A percentile compares a stretch with the other conserved stretches of the same genome.
Evolutionary conservation across 129 eudicot species (phyloP).

Genomic region (Ambrosia artemisiifolia): DNA sequence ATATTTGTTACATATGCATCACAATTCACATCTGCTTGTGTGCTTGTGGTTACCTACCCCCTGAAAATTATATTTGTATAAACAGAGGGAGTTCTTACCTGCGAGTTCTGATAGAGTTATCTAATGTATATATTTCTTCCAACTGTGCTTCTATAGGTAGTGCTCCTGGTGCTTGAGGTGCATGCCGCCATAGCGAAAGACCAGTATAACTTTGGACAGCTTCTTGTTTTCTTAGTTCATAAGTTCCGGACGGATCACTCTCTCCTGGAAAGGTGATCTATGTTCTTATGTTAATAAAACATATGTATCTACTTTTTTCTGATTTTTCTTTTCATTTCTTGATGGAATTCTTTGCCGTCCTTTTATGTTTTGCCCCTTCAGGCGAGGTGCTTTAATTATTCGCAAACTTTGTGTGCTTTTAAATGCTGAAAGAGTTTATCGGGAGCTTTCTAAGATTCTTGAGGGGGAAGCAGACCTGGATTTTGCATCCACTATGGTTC

Average conservation of each 20-base stretch:
- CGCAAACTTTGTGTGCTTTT: constrained; percentile 89
- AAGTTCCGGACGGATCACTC: constrained; percentile 64
- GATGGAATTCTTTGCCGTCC: not conserved
- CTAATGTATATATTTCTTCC: too few relatives aligned
- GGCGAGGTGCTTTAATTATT: constrained; percentile 90
- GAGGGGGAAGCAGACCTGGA: constrained; percentile 86
- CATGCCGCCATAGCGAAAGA: constrained; percentile 95
- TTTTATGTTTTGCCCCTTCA: constrained; percentile 25
- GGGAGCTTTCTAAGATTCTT: constrained; percentile 78
- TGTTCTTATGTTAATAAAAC: not conserved
- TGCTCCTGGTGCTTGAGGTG: constrained; percentile 89
- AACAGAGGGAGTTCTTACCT: not conserved
- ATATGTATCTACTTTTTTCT: not conserved
- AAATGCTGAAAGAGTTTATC: constrained; percentile 90
- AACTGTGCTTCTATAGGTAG: constrained; percentile 49
- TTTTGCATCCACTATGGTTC: constrained; percentile 91
- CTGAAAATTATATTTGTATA: not conserved
- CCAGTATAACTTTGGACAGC: constrained; percentile 71
- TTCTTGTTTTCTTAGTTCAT: constrained; percentile 68
- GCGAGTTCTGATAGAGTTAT: not conserved
- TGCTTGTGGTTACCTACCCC: not conserved
- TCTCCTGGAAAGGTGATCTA: constrained; percentile 77
- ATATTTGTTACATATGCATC: not conserved
- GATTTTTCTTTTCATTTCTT: not conserved
- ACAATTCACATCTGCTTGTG: not conserved